Conservation (phyloP, 2,329 filamentous ascomycete species). For the Scedosporium apiospermum region DNA sequence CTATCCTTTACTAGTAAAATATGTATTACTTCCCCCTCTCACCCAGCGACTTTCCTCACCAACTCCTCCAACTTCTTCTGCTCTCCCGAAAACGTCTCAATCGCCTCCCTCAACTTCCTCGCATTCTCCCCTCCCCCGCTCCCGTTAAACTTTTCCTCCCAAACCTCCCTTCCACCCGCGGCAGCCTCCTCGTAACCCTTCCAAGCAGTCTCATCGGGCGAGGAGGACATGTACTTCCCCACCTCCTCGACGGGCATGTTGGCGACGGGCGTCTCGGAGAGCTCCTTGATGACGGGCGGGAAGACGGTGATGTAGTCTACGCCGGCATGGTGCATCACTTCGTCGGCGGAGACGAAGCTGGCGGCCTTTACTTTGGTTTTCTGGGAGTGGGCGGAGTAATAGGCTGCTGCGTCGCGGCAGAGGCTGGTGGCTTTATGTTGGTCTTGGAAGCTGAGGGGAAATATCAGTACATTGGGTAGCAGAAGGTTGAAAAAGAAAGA, state of each 20-base stretch:
- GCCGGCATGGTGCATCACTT: constrained; percentile 49
- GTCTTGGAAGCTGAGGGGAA: constrained; percentile 32
- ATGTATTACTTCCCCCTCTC: not conserved
- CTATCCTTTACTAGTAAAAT: not conserved
- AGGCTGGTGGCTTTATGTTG: constrained; percentile 39
- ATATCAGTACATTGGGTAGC: not conserved
- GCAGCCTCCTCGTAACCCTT: constrained; percentile 14
- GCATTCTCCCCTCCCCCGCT: constrained; percentile 36
- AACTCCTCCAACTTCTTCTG: constrained; percentile 39
- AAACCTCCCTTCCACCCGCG: constrained; percentile 31
- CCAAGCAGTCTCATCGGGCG: constrained; percentile 11
- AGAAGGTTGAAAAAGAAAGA: not conserved
- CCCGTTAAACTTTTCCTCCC: constrained; percentile 40
- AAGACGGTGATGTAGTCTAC: constrained; percentile 51
- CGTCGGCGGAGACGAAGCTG: constrained; percentile 45
- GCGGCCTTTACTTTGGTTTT: constrained; percentile 45
- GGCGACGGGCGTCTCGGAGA: constrained; percentile 26
- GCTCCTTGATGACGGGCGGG: constrained; percentile 37
- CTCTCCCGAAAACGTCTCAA: constrained; percentile 49
- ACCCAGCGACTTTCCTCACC: constrained; percentile 18
- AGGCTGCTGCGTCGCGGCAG: constrained; percentile 40
- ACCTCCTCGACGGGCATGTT: constrained; percentile 20
- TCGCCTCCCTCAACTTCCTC: constrained; percentile 42
- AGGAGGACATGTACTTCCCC: constrained; percentile 19
- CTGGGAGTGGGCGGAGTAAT: constrained; percentile 32